Evolutionary conservation across 2,329 filamentous ascomycete genomes (phyloP).

Genomic region (Orbilia brochopaga): DNA sequence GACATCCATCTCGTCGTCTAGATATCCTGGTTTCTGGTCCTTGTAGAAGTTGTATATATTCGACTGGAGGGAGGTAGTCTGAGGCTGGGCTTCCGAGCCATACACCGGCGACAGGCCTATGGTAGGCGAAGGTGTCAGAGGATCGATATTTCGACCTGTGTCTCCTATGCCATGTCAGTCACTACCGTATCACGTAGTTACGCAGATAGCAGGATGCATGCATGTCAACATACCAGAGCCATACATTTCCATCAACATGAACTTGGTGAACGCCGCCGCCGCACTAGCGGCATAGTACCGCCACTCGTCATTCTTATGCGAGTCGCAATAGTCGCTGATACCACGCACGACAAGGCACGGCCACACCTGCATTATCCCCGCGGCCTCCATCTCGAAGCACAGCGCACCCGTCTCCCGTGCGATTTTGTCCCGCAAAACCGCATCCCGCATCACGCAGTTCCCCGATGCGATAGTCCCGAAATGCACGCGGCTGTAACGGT

Average conservation of each 20-base stretch:
- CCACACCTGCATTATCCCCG: conserved; percentile 1
- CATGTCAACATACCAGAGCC: too few relatives aligned
- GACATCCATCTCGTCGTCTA: too few relatives aligned
- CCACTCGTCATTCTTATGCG: conserved; percentile 24
- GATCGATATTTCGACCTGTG: too few relatives aligned
- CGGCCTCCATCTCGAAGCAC: conserved; percentile 28
- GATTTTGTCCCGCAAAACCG: conserved; percentile 1
- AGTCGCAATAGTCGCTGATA: conserved; percentile 16
- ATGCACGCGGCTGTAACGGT: background rate
- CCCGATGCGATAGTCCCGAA: conserved; percentile 16
- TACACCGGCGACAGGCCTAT: too few relatives aligned
- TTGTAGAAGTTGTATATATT: too few relatives aligned
- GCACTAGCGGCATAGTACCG: conserved; percentile 14
- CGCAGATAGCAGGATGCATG: too few relatives aligned
- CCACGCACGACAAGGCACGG: conserved; percentile 18
- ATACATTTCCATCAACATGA: background rate
- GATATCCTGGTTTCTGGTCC: too few relatives aligned
- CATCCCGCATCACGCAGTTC: conserved; percentile 16
- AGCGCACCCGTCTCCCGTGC: background rate
- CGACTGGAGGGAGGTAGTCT: too few relatives aligned
- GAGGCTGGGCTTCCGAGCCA: too few relatives aligned
- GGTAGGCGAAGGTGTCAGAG: too few relatives aligned
- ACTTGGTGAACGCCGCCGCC: conserved; percentile 25
- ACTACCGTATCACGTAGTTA: too few relatives aligned
- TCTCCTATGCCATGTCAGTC: too few relatives aligned